Base-by-base conservation (phyloP, 2,329 filamentous ascomycete species). In the Chaetothyriales sp. region DNA sequence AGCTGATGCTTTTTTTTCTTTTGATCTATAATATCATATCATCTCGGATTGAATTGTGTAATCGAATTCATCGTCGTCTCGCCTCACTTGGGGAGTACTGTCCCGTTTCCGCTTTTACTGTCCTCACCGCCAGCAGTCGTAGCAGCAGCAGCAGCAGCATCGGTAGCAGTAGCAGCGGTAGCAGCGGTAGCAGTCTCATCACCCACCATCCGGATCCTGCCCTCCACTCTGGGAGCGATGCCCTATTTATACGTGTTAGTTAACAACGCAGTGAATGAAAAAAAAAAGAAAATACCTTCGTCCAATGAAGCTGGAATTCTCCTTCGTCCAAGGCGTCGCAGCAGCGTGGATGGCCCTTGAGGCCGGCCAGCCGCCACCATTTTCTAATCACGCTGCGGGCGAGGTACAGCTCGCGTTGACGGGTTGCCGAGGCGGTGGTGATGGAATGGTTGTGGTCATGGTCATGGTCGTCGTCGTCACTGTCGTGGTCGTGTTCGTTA, bases 141-240 rank as follows among this genome's bases (percentile, higher is more conserved):
- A 39, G 4, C 15, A 15, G 2, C 10, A 15, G 10, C 10, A 39
- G 32, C 12, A 15, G 10, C 15, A 15, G 32, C 5, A 6, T 25
- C 22, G 22, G 3, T 25, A 6, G 22, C 32, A 39, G 10, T 39
- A 10, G 3, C 10, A 39, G 4, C 15, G 12, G 2, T 5, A 15
- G 10, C 10, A 39, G 32, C 12, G 5, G 10, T 39, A 15, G 32
- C 5, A 39, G 10, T 39, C 44, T 47, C 44, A 3, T 32, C 44
- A 6, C 48, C 48, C 15, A 53, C 43, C 32, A 61, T 61, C 36
- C 46, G 59, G 50, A 94, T 93, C 46, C 87, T 76, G 1, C 86
- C 86, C 63, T 94, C 87, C 7, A 90, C 54, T 51, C 76, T 75
- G 0, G 88, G 88, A 50, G 82, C 79, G 64, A 94, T 89, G 1